Evolutionary conservation across 352 stramenopile genomes (phyloP), one percentile per base, ranked within the genome.

Genomic region (Hyaloperonospora arabidopsidis): DNA sequence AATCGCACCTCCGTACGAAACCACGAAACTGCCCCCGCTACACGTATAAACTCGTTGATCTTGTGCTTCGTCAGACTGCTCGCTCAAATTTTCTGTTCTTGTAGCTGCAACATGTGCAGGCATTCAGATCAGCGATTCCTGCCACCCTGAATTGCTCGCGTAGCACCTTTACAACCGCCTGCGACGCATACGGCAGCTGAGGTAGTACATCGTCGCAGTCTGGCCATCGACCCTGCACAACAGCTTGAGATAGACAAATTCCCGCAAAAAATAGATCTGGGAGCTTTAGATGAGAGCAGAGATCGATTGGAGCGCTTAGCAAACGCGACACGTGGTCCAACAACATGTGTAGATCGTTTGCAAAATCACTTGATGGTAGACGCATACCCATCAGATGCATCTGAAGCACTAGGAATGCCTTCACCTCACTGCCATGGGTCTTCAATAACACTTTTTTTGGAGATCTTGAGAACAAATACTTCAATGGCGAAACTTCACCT

Each of bases 281-380:
- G 29, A 83, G 67, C 54, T 86, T 70, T n/a, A 84, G 41, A 25
- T 72, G 23, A 2, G 83, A 86, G 10, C 79, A 84, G 22, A 98
- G 79, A 46, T 97, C 89, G 34, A 97, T 86, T 22, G 89, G 70
- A 1, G 96, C 96, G 40, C 95, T 95, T 4, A 99, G 66, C 25
- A 99, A 61, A 34, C 97, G 90, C 19, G 93, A 83, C 15, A 97
- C 54, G 53, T 99, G 96, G 54, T 99, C 97, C 39, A 99, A 66
- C 23, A 99, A 79, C 49, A 79, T 90, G 17, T 89, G 91, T 19
- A 97, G 89, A 63, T 99, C 97, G 55, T 98, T 99, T 17, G 87
- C 79, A 65, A 98, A 99, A 67, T 99, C 97, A 52, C 84, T 98
- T 19, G 98, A 98, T 1, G 97, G 97, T 60, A 98, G 78, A 14